Evolutionary conservation across 2,329 filamentous ascomycete genomes (phyloP).

Genomic region (Xylariaceae sp.): DNA sequence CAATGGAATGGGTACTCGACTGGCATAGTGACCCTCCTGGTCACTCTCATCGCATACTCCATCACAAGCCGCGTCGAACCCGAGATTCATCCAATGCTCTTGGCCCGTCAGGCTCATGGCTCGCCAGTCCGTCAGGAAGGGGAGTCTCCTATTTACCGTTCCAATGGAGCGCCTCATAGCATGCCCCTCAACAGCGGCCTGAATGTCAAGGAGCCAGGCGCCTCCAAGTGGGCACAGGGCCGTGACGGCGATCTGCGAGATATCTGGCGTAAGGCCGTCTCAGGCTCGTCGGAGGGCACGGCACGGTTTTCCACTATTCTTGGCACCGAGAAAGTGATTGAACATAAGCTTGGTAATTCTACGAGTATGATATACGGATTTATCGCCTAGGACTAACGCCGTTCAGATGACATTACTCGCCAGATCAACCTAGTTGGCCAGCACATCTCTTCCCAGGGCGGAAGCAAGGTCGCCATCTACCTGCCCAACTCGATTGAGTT

Average conservation of each 20-base stretch:
- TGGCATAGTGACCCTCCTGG: conserved; percentile 59
- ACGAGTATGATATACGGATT: conserved; percentile 1
- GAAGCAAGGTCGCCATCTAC: conserved; percentile 78
- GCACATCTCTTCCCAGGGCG: conserved; percentile 65
- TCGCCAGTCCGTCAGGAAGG: conserved; percentile 76
- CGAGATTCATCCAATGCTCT: conserved; percentile 85
- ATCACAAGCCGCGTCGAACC: conserved; percentile 70
- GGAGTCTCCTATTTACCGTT: conserved; percentile 80
- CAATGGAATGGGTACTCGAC: conserved; percentile 84
- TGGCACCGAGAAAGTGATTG: conserved; percentile 67
- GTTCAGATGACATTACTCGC: conserved; percentile 64
- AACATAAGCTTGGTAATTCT: conserved; percentile 58
- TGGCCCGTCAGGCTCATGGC: conserved; percentile 75
- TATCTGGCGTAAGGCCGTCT: conserved; percentile 72
- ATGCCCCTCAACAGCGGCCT: conserved; percentile 73
- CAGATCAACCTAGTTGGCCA: conserved; percentile 85
- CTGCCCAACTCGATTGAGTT: conserved; percentile 91
- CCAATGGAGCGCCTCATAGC: conserved; percentile 78
- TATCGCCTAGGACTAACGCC: conserved; percentile 17
- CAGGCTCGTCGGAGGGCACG: conserved; percentile 58
- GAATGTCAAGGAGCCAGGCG: conserved; percentile 73
- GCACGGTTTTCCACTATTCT: conserved; percentile 74
- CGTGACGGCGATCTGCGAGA: conserved; percentile 87
- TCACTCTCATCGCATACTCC: conserved; percentile 64
- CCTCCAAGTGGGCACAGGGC: conserved; percentile 76